phyloP scores from a whole-genome alignment of 345 rosid species.

The Arabidopsis suecica region DNA sequence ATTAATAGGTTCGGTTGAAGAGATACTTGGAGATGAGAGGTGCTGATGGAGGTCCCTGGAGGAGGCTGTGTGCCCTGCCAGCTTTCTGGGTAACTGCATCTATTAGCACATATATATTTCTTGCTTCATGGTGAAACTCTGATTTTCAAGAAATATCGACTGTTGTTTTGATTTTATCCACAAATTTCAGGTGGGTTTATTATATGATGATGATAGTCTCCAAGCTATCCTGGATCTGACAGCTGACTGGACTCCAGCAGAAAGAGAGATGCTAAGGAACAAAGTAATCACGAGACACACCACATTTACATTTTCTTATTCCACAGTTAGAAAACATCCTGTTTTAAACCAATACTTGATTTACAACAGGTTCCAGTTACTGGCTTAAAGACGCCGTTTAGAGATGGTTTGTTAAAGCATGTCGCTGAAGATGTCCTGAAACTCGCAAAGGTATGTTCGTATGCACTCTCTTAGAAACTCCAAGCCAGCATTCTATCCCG shows the following conservation, averaged over 20 bases:
- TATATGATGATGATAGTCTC: conserved; percentile 85
- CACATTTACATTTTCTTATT: conserved; percentile 11
- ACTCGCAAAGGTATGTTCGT: conserved; percentile 72
- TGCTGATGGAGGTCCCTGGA: conserved; percentile 99
- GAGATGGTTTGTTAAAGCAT: conserved; percentile 78
- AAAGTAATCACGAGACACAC: conserved; percentile 54
- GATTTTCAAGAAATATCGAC: not conserved
- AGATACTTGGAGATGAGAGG: conserved; percentile 99
- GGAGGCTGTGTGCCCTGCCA: conserved; percentile 93
- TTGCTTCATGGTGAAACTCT: conserved; percentile 1
- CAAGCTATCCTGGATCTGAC: conserved; percentile 76
- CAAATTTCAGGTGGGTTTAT: conserved; percentile 76
- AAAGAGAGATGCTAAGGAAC: conserved; percentile 89
- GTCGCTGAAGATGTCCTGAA: conserved; percentile 85
- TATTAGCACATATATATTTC: conserved; percentile 22
- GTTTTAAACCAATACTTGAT: conserved; percentile 7
- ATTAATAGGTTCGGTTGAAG: conserved; percentile 85
- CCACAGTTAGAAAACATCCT: not conserved
- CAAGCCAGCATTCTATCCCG: not conserved
- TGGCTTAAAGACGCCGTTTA: conserved; percentile 89
- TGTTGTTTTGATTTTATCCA: conserved; percentile 34
- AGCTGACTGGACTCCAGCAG: conserved; percentile 93
- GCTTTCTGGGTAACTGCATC: conserved; percentile 86
- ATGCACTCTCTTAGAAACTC: not conserved
- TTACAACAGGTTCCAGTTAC: conserved; percentile 74